Base-by-base conservation (phyloP, 2,329 filamentous ascomycete species). In the Ophiostoma sp. region DNA sequence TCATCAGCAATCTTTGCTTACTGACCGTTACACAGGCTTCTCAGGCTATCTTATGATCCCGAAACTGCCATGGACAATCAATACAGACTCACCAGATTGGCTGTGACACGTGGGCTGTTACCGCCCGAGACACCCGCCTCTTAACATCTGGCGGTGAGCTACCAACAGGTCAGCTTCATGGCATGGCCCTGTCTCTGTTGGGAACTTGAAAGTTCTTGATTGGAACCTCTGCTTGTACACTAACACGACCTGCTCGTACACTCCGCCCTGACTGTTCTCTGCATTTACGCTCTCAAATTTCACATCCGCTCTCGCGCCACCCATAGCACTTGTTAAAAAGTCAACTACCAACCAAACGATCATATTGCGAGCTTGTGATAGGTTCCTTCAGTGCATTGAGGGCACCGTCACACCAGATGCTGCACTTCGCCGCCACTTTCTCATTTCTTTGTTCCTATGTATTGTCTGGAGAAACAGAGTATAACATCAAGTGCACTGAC, bases 401-500 rank as follows among this genome's bases (percentile, higher is more conserved):
- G 60, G 11, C 18, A 65, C 6, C 14, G 68, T 69, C 5, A 14
- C 40, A 69, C 68, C 44, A 69, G 68, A 69, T 69, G 44, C 68
- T 67, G 68, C 66, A 66, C 66, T 27, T 69, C 66, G 40, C 66
- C 66, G 68, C 66, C 68, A 55, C 63, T 38, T 41, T 66, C 60
- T 64, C 41, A 5, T 11, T n/a, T 41, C 16, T 42, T 5, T 63
- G 3, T 42, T 5, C 5, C 40, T 63, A 16, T 7, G 5, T 42
- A 2, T n/a, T 18, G 4, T 63, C 27, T 27, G 27, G 27, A 27
- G 27, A 27, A 27, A 27, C 27, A 18, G 16, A 6, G 14, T 11
- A 18, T 18, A 5, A 49, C 14, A 63, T 55, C 38, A 9, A 60
- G 55, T 38, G 9, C 55, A 60, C 27, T 7, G 9, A 1, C 9